phyloP scores from a whole-genome alignment of 108 stramenopile genomes.

The Poteriospumella lacustris region DNA sequence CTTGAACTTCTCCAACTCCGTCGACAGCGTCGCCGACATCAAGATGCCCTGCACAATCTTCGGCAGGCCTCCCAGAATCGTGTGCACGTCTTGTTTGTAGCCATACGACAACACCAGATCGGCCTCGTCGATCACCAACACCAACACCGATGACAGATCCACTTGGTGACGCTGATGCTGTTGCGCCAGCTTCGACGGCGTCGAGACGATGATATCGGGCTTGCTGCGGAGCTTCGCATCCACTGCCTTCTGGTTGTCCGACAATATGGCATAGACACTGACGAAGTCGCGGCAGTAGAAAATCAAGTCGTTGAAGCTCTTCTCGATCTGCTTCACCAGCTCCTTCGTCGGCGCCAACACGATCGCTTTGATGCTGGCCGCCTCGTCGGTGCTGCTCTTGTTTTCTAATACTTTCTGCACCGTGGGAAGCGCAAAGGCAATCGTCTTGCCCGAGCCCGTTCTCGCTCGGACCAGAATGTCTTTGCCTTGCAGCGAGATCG shows the following conservation, averaged over 20 bases:
- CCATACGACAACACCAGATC: slow-evolving; percentile 90
- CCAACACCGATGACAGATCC: slow-evolving; percentile 62
- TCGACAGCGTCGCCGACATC: slow-evolving; percentile 89
- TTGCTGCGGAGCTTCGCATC: slow-evolving; percentile 30
- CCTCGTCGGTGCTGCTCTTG: slow-evolving; percentile 44
- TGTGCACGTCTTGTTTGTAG: slow-evolving; percentile 79
- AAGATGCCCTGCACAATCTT: slow-evolving; percentile 91
- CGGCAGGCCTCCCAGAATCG: slow-evolving; percentile 74
- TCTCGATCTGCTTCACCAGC: slow-evolving; percentile 79
- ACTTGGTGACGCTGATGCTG: slow-evolving; percentile 44
- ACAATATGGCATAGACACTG: slow-evolving; percentile 64
- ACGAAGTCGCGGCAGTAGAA: slow-evolving; percentile 85
- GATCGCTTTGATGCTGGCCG: slow-evolving; percentile 61
- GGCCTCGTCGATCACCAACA: slow-evolving; percentile 93
- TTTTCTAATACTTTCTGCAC: slow-evolving; percentile 77
- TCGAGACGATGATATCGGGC: slow-evolving; percentile 51
- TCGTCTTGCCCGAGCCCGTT: slow-evolving; percentile 93
- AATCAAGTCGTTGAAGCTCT: slow-evolving; percentile 63
- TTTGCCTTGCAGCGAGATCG: slow-evolving; percentile 63
- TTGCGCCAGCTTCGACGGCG: slow-evolving; percentile 47
- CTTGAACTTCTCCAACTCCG: slow-evolving; percentile 81
- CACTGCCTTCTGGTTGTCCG: slow-evolving; percentile 40
- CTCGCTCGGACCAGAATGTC: slow-evolving; percentile 86
- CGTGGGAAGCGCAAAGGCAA: slow-evolving; percentile 83
- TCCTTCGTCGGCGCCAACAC: slow-evolving; percentile 93